Evolutionary conservation across 2,329 filamentous ascomycete genomes (phyloP), one percentile per base, ranked within the genome.

Genomic region (Scedosporium boydii): DNA sequence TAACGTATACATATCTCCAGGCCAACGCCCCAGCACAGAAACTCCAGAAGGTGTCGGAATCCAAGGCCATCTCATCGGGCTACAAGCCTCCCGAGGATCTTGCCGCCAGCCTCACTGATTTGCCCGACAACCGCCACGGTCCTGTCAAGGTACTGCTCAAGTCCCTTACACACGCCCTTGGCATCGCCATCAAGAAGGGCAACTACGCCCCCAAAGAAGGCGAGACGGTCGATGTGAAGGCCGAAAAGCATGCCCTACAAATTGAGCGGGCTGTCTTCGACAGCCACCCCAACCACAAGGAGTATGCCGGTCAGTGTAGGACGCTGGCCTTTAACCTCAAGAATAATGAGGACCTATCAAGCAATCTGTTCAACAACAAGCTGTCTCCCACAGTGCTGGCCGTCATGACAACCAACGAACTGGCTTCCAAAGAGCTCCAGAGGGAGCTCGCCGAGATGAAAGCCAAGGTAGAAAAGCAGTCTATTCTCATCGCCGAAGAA

Each of bases 401-500:
- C n/a, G 84, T 84, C 60, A 97, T 99, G 95, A 87, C 86, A 14
- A 85, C 89, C 1, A 90, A 95, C 70, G 91, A 97, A 70, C 90
- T 99, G 81, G 92, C 92, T 1, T 96, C 90, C 63, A 90, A 96
- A 66, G 93, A 98, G 72, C 82, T 93, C 70, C 91, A 96, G 72
- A 82, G 82, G 29, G 84, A 91, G 71, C 88, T 85, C 26, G 89
- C 89, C 16, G 85, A 87, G 68, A 87, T 93, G 81, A 89, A 89
- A 73, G 89, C 90, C 59, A 83, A 86, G 64, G 86, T 87, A 0
- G 90, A 95, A 70, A 90, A 92, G 69, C 90, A 93, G 72, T 90
- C 93, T 56, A 93, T 95, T 57, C 82, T 96, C 41, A 87, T 93
- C 64, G 84, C 91, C 14, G 85, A 90, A 21, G 86, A 89, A 18